Percentiles rank a stretch among this genome's conserved stretches.
These are phyloP conservation scores for Botryosphaeria dothidea DNA, from an alignment of 2,329 filamentous ascomycete species.

Conservation along the genomic window DNA sequence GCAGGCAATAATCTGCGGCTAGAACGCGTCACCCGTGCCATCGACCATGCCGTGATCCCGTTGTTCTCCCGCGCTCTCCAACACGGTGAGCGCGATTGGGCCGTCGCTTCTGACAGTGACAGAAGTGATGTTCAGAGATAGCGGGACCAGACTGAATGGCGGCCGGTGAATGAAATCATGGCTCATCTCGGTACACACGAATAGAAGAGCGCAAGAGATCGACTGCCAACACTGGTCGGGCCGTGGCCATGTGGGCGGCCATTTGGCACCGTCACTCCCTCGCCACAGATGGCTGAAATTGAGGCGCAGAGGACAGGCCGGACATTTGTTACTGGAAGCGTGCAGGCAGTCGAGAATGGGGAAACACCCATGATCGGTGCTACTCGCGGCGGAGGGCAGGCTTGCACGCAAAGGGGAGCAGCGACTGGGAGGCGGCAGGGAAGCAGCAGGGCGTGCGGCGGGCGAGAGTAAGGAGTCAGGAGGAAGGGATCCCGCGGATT, in stretches of 20 bases:
- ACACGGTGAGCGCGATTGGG: neutral
- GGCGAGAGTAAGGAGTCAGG: conserved; percentile 7
- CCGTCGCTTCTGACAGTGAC: neutral
- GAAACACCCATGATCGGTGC: neutral
- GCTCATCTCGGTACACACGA: conserved; percentile 5
- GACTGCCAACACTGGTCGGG: conserved; percentile 8
- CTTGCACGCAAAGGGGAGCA: neutral
- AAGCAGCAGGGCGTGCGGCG: neutral
- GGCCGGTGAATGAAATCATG: conserved; percentile 10
- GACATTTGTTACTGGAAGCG: conserved; percentile 15
- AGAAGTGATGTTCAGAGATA: neutral
- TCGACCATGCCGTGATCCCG: neutral
- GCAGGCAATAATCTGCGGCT: neutral
- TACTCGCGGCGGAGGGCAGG: neutral
- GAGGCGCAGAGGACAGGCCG: conserved; percentile 19
- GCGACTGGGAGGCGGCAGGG: neutral
- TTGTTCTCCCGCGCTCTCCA: neutral
- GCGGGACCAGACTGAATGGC: neutral
- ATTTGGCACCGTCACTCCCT: neutral
- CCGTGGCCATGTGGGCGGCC: conserved; percentile 2
- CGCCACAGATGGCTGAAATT: conserved; percentile 16
- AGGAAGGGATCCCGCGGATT: neutral
- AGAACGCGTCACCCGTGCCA: conserved; percentile 14
- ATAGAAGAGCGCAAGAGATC: neutral
- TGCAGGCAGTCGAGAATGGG: neutral